Evolutionary conservation across 2,329 filamentous ascomycete species (phyloP), one percentile per base, ranked within the genome.

Genomic region (Penicillium glabrum): DNA sequence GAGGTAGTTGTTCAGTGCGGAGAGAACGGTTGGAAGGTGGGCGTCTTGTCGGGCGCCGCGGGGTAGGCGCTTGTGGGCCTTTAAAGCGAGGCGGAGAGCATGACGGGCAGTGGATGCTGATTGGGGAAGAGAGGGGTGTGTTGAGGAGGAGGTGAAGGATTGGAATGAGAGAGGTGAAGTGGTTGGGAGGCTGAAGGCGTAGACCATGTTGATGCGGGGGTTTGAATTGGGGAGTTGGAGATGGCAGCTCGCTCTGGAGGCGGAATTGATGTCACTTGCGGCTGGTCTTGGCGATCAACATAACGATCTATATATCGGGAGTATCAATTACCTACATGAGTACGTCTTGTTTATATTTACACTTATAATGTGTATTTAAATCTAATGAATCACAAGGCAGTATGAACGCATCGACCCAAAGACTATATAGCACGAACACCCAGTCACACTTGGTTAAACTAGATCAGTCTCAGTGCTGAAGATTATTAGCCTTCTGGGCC

Each of bases 81-180:
- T 98, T 58, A 99, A 82, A 3, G 87, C 84, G 73, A 93, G 87
- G 67, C 91, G 87, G 51, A 97, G 83, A 19, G 96, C 85, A 65
- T 90, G 89, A 58, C 95, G 90, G 69, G 91, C 86, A 9, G 90
- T 93, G 63, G 92, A 93, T 23, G 91, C 88, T 53, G 85, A 84
- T 66, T 93, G 84, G 24, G 92, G 91, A 43, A 99, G 82, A 0
- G 93, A 96, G 3, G 95, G 93, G 75, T 98, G 93, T 3, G 91
- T 91, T 62, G 87, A 85, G 68, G 89, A 93, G 66, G 79, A 83
- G 75, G 96, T 88, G 74, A 82, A 89, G 37, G 88, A 82, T 23
- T 90, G 89, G 71, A 96, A 93, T 51, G 90, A 88, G 70, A 96
- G 88, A 53, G 89, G 85, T 33, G 92, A 96, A 5, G 93, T 97